Base-by-base conservation (phyloP, 345 rosid species). In the Hibiscus syriacus region DNA sequence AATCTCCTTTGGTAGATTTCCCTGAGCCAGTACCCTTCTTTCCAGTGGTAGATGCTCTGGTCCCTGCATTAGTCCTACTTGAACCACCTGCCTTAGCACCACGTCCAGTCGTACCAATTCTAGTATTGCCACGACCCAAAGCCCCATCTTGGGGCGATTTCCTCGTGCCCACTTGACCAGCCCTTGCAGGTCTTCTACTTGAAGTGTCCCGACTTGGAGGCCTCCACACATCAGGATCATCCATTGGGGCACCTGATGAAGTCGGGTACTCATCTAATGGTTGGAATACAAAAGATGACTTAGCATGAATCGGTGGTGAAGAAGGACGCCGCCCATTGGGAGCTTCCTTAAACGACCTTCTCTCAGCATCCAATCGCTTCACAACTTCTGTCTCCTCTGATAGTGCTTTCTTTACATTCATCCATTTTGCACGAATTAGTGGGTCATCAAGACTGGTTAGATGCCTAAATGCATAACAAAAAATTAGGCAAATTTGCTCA, bases 211-310 rank as follows among this genome's bases (percentile, higher is more conserved):
- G 86, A 36, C 93, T 92, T 5, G 96, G 99, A n/a, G 98, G 98
- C 84, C 97, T 82, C 99, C 99, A 95, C 30, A 95, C 98, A 88
- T 95, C 99, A 78, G 98, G 99, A 71, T 95, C 99, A 78, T 92
- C 98, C 79, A 92, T 78, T 5, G 93, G 79, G 72, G 80, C 86
- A 71, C 88, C 86, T 2, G 97, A 95, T 8, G 99, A 92, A 67
- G 94, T 84, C 0, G 93, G 97, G 76, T 92, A 95, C 84, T 95
- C 99, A 79, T 92, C 99, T 58, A 95, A 77, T 0, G 99, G 98
- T 80, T 95, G 99, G 74, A 95, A 95, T 53, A 92, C 90, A 79
- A 95, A 95, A 2, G 92, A 86, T 0, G 99, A 84, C 74, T 85
- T 92, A 30, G 93, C 72, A 81, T 84, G 74, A 73, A 92, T 95